phyloP scores from a whole-genome alignment of 1,284 basidiomycete species.

The Microbotryum saponariae region DNA sequence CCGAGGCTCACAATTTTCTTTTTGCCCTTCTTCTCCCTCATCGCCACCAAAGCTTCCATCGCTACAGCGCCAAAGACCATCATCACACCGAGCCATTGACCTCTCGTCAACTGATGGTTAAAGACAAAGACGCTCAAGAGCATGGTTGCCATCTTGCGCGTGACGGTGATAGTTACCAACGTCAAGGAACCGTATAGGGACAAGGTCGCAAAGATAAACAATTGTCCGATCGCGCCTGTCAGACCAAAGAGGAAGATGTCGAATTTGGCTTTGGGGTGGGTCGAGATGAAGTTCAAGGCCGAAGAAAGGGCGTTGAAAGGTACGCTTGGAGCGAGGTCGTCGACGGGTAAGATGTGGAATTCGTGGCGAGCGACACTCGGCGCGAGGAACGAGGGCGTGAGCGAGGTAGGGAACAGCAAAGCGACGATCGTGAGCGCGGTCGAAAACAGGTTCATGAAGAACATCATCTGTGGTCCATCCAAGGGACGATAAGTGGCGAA shows the following conservation, averaged over 20 bases:
- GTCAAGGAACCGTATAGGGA: slow-evolving; percentile 93
- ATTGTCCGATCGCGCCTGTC: slow-evolving; percentile 85
- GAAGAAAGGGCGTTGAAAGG: slow-evolving; percentile 56
- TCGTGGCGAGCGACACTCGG: slow-evolving; percentile 59
- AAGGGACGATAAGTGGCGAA: slow-evolving; percentile 64
- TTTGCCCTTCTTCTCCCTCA: slow-evolving; percentile 2
- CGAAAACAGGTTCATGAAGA: slow-evolving; percentile 86
- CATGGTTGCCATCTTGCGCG: slow-evolving; percentile 98
- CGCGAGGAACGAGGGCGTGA: slow-evolving; percentile 36
- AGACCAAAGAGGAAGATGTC: slow-evolving; percentile 80
- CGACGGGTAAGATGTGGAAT: slow-evolving; percentile 40
- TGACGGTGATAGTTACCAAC: slow-evolving; percentile 89
- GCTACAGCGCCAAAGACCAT: slow-evolving; percentile 62
- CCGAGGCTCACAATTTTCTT: not conserved
- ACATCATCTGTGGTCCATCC: slow-evolving; percentile 98
- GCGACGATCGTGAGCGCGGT: slow-evolving; percentile 49
- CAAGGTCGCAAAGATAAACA: slow-evolving; percentile 98
- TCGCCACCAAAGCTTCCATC: slow-evolving; percentile 17
- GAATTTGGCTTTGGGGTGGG: slow-evolving; percentile 67
- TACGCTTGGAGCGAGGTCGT: slow-evolving; percentile 38
- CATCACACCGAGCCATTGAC: slow-evolving; percentile 85
- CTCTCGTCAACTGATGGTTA: slow-evolving; percentile 69
- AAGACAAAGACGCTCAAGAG: slow-evolving; percentile 88
- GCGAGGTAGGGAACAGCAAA: slow-evolving; percentile 34
- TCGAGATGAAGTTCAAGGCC: slow-evolving; percentile 65